Evolutionary conservation across 2,329 filamentous ascomycete species (phyloP).

Genomic region (Penicillium glabrum): DNA sequence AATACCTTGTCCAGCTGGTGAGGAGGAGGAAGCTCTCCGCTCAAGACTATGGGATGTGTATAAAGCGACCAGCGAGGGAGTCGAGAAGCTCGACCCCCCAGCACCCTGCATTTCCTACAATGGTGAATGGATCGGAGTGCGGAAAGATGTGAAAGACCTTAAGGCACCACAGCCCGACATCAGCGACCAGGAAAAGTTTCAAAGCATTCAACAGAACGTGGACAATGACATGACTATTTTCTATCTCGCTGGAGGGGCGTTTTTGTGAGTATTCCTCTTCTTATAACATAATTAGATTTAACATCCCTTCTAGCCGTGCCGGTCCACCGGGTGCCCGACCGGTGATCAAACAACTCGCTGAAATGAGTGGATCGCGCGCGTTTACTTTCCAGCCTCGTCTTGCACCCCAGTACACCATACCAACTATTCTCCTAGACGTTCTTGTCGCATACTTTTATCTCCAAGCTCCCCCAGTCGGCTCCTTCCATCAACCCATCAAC

Average conservation of each 20-base stretch:
- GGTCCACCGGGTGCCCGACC: background rate
- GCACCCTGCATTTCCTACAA: background rate
- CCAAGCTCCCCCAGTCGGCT: background rate
- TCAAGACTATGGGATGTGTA: background rate
- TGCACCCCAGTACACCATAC: background rate
- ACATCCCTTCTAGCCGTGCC: background rate
- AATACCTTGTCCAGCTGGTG: background rate
- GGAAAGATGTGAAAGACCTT: background rate
- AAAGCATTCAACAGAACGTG: background rate
- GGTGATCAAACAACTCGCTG: background rate
- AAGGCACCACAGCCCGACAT: background rate
- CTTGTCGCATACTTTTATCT: background rate
- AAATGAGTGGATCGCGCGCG: background rate
- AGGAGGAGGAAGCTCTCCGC: background rate
- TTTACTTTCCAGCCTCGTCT: background rate
- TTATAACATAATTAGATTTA: background rate
- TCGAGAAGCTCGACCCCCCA: background rate
- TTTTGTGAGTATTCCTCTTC: background rate
- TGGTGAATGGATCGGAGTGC: background rate
- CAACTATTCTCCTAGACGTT: background rate
- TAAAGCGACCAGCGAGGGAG: background rate
- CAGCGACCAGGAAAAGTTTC: background rate
- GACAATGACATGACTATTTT: background rate
- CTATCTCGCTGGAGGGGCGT: background rate
- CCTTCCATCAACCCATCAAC: background rate